phyloP scores from a whole-genome alignment of 163 green algal species.

The Volvox carteri region DNA sequence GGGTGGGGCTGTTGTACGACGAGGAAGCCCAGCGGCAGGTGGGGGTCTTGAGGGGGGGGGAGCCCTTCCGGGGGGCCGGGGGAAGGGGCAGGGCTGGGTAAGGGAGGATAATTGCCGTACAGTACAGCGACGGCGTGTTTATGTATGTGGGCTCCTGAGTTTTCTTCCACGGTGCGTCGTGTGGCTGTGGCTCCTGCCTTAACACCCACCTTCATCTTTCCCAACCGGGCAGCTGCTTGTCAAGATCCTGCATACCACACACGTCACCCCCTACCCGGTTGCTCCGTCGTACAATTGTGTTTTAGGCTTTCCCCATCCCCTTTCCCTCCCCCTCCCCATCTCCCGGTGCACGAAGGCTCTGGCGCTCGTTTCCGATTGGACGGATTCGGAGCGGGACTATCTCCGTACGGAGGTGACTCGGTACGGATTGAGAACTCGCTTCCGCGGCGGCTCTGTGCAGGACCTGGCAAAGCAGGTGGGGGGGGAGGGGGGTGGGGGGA shows the following conservation, averaged over 20 bases:
- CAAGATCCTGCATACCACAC: too few species aligned
- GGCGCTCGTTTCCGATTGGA: slow-evolving; percentile 91
- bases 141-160: too few species aligned
- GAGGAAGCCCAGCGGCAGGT: slow-evolving; percentile 79
- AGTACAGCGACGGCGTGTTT: too few species aligned
- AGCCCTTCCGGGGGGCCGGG: not conserved
- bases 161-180: too few species aligned
- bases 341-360: slow-evolving; percentile 73
- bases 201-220: too few species aligned
- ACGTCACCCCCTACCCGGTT: too few species aligned
- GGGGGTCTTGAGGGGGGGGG: not conserved
- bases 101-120: too few species aligned
- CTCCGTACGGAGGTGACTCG: slow-evolving; percentile 57
- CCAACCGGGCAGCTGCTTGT: too few species aligned
- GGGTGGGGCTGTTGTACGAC: slow-evolving; percentile 98
- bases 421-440: slow-evolving; percentile 88
- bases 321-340: not conserved
- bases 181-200: too few species aligned
- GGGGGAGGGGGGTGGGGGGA: not conserved
- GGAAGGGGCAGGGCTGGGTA: too few species aligned
- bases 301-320: too few species aligned
- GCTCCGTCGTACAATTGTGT: too few species aligned
- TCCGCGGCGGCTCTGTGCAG: slow-evolving; percentile 87
- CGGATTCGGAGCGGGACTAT: slow-evolving; percentile 70
- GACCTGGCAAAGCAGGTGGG: slow-evolving; percentile 79